These are phyloP conservation scores for Starmera stellimalicola DNA, from an alignment of 1,139 yeast genomes.

Conservation along the genomic window DNA sequence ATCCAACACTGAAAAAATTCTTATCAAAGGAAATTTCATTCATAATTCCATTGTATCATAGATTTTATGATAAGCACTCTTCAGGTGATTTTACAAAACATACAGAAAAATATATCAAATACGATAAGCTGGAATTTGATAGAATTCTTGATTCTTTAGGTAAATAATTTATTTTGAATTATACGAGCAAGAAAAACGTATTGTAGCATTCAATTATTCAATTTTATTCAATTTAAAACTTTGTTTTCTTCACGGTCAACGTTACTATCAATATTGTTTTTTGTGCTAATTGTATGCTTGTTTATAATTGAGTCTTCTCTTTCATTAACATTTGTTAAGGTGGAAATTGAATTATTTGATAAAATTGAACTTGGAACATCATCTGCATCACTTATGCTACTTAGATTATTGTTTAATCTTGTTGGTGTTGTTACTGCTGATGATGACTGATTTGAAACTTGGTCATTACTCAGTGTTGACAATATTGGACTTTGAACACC, in stretches of 20 bases:
- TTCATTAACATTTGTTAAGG: not conserved
- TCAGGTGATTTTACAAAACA: constrained; percentile 68
- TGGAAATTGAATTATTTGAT: not conserved
- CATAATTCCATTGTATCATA: constrained; percentile 73
- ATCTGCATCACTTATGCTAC: too few relatives aligned
- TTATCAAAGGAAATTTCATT: constrained; percentile 62
- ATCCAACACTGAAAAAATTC: constrained; percentile 50
- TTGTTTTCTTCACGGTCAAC: not conserved
- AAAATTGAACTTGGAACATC: too few relatives aligned
- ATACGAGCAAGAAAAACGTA: too few relatives aligned
- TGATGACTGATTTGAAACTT: too few relatives aligned
- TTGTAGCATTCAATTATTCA: too few relatives aligned
- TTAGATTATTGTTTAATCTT: too few relatives aligned
- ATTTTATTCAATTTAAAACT: too few relatives aligned
- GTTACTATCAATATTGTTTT: not conserved
- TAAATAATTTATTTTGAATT: constrained; percentile 5
- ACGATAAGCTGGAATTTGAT: constrained; percentile 56
- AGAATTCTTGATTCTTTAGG: constrained; percentile 28
- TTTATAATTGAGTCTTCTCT: not conserved
- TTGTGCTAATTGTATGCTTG: not conserved
- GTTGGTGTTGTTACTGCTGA: too few relatives aligned
- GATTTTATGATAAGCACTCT: constrained; percentile 70
- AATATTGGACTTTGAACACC: constrained; percentile 4
- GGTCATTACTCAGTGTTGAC: not conserved
- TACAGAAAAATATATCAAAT: constrained; percentile 63